Base-by-base conservation (phyloP, 768 basidiomycete species). In the Mycena latifolia region DNA sequence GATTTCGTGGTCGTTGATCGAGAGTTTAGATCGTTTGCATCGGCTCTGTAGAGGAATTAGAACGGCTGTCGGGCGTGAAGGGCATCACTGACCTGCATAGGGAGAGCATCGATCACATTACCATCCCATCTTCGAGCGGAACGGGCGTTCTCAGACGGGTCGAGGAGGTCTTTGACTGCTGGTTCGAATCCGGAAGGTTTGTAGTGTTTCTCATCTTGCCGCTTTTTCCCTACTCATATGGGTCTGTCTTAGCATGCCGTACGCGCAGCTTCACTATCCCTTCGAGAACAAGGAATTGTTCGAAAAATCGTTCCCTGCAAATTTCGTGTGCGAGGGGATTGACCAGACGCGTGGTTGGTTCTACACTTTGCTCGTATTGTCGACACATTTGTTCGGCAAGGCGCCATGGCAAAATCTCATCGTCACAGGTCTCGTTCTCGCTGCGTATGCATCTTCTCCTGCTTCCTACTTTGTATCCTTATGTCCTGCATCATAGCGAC, bases 261-360 rank as follows among this genome's bases (percentile, higher is more conserved):
- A 96, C 75, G 97, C 96, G 4, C 97, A 98, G 73, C 84, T 89
- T 15, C 98, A 99, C 77, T 99, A 98, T 84, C 98, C 98, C 14
- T 99, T 99, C 77, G 98, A 99, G 80, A 98, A 99, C 79, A 91
- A 93, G 77, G 92, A 93, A 31, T 80, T 88, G 46, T 98, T 98
- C 74, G 90, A 96, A 75, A 81, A 80, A 10, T 89, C 88, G 10
- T 96, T 94, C 83, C 98, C 97, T 3, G 98, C 96, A 5, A 92
- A 99, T 74, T 99, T 99, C 77, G 91, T 99, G 29, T 97, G 93
- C 8, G 98, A 99, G 78, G 97, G 96, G 73, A 97, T 99, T 67
- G 98, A 99, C 78, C 98, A 99, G 80, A 99, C 97, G 28, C 89
- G 98, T 72, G 98, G 98, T 25, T 99, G 98, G 98, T 99, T 99